Evolutionary conservation across 345 rosid species (phyloP), one percentile per base, ranked within the genome.

Genomic region (Syzygium aromaticum): DNA sequence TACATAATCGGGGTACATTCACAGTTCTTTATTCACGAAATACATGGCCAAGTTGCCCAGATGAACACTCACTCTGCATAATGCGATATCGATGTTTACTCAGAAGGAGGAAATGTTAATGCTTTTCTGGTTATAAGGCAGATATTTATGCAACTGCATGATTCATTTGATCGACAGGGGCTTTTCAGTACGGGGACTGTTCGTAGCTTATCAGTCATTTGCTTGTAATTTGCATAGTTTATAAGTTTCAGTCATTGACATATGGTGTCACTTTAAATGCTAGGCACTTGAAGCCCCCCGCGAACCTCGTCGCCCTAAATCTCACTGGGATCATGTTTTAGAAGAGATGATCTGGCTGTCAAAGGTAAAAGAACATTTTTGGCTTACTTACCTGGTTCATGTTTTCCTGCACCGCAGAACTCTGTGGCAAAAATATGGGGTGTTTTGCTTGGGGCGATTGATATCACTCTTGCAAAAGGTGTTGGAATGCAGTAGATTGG

Each of bases 271-370:
- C 67, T 77, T 63, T 85, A 54, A 54, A 56, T 15, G 87, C 30
- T 90, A 96, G 99, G 96, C 98, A 21, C 96, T 96, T 84, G 99
- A 98, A 93, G 99, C 96, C 61, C 98, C 98, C 51, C 93, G 92
- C 93, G 99, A 95, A 89, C 99, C 98, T 27, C 95, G 92, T 51
- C 98, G 99, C 17, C 96, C 97, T 86, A 98, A 96, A 90, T 88
- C 98, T 90, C 99, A 98, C 86, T 98, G 99, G 99, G 99, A 98
- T 93, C 99, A 98, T 93, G 99, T 98, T 85, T 85, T 98, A 84
- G 99, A 96, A 88, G 99, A 98, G 93, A 98, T 98, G 99, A 90
- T 86, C 90, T 98, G 99, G 99, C 92, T 98, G 84, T 96, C 99
- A 51, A 98, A 98, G 99, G 99, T 98, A 90, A 89, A 33, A 67